Percentiles rank a stretch among this genome's conserved stretches.
Evolutionary conservation across 2,329 filamentous ascomycete species (phyloP).

Genomic region (Biscogniauxia sp.): DNA sequence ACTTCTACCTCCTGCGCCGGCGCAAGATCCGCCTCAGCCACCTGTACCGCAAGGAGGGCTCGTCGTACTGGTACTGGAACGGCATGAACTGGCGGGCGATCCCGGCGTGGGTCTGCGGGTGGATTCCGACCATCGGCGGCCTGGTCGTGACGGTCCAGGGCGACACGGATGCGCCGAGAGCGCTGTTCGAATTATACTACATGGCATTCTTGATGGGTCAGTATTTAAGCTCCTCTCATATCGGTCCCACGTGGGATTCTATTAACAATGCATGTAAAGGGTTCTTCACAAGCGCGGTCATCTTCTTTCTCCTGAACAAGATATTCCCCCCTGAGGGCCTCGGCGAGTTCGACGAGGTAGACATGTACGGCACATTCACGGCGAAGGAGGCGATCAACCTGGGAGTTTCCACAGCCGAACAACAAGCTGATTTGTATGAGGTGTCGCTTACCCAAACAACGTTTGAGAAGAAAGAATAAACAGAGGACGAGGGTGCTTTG

Average conservation of each 20-base stretch:
- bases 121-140: constrained; percentile 42
- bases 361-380: constrained; percentile 46
- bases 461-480: constrained; percentile 19
- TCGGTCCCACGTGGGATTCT: neutral
- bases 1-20: constrained; percentile 35
- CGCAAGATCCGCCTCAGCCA: constrained; percentile 36
- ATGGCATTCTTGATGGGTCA: constrained; percentile 44
- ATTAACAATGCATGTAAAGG: constrained; percentile 24
- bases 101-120: constrained; percentile 42
- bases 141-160: constrained; percentile 32
- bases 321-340: constrained; percentile 39
- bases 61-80: constrained; percentile 42
- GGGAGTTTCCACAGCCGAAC: constrained; percentile 32
- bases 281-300: constrained; percentile 36
- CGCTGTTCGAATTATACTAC: constrained; percentile 44
- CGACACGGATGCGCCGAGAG: constrained; percentile 31
- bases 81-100: constrained; percentile 43
- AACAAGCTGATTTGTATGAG: constrained; percentile 13
- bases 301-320: constrained; percentile 34
- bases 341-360: constrained; percentile 42
- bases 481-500: neutral
- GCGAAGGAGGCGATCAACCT: constrained; percentile 39
- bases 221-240: constrained; percentile 1
- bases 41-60: constrained; percentile 30
- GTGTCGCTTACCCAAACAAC: constrained; percentile 12